Evolutionary conservation across 169 alveolate species (phyloP).

Genomic region (Besnoitia besnoiti): DNA sequence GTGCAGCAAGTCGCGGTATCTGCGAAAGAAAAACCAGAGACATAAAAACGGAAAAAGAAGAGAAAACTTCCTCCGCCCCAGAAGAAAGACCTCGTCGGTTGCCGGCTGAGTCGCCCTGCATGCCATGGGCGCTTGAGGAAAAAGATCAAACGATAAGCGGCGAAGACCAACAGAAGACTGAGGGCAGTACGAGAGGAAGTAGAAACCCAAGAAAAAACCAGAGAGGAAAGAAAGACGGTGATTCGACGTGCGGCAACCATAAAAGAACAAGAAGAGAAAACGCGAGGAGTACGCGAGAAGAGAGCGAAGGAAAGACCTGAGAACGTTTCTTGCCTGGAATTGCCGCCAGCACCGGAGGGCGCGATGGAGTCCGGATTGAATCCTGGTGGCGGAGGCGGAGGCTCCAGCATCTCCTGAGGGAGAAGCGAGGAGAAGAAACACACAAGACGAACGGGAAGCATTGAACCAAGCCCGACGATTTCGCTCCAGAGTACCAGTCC

Average conservation of each 20-base stretch:
- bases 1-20: neutral
- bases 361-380: neutral
- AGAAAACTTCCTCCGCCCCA: no score
- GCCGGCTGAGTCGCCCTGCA: no score
- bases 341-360: neutral
- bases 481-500: no score
- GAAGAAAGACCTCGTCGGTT: no score
- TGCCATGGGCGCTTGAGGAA: no score
- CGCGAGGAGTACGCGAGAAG: neutral
- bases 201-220: neutral
- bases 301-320: neutral
- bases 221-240: neutral
- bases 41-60: no score
- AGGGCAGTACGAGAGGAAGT: neutral
- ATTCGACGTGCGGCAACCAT: neutral
- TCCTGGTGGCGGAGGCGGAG: constrained; percentile 41
- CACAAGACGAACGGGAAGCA: no score
- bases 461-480: no score
- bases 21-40: neutral
- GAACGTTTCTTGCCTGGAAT: neutral
- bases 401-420: constrained; percentile 39
- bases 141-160: no score
- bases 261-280: neutral
- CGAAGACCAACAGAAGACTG: neutral
- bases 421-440: neutral